Percentiles rank a stretch among this genome's conserved stretches.
phyloP scores from a whole-genome alignment of 2,329 filamentous ascomycete genomes.

The Rutstroemia sydowiana region DNA sequence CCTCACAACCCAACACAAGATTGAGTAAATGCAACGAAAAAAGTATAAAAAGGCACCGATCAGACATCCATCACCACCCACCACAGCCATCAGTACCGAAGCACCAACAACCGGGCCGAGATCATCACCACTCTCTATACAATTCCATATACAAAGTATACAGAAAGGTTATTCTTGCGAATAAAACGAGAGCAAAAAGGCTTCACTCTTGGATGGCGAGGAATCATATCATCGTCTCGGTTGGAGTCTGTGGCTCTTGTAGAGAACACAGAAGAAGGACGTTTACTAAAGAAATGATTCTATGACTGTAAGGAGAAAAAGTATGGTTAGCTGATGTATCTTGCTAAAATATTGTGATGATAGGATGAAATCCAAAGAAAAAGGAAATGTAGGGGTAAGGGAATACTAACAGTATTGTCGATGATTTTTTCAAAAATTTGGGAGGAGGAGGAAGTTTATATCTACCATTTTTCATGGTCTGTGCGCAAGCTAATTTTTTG shows the following conservation, averaged over 20 bases:
- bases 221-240: constrained; percentile 92
- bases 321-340: no score
- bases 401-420: background rate
- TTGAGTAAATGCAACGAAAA: constrained; percentile 45
- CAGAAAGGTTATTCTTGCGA: constrained; percentile 18
- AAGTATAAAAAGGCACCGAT: constrained; percentile 48
- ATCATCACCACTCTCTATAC: constrained; percentile 94
- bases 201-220: constrained; percentile 87
- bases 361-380: background rate
- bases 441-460: background rate
- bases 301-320: background rate
- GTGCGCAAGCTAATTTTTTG: background rate
- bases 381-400: background rate
- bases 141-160: constrained; percentile 30
- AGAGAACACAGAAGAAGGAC: constrained; percentile 83
- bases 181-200: constrained; percentile 50
- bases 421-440: background rate
- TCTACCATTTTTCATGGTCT: background rate
- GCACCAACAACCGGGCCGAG: constrained; percentile 69
- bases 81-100: constrained; percentile 68
- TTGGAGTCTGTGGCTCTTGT: constrained; percentile 90
- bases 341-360: no score
- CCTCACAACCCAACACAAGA: background rate
- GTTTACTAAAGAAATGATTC: constrained; percentile 82
- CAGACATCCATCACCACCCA: constrained; percentile 86